phyloP scores from a whole-genome alignment of 202 grass and related monocot species.

The Saccharum hybrid region DNA sequence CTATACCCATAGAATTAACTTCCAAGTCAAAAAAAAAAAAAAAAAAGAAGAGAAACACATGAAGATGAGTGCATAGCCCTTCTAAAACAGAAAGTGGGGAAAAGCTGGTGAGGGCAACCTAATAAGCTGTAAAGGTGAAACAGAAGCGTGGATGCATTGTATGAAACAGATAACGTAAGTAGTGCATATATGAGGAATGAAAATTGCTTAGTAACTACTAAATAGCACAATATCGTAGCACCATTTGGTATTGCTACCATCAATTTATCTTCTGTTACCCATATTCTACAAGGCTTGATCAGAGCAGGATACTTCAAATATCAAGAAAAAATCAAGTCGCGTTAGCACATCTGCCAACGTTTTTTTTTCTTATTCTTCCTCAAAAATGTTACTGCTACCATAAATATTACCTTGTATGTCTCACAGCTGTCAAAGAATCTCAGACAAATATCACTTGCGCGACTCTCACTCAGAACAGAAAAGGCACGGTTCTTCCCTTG shows the following conservation, averaged over 20 bases:
- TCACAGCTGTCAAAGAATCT: slow-evolving; percentile 85
- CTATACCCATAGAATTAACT: not conserved
- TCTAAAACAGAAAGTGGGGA: slow-evolving; percentile 48
- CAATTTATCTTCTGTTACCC: slow-evolving; percentile 9
- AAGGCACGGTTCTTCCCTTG: slow-evolving; percentile 76
- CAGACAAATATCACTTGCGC: slow-evolving; percentile 92
- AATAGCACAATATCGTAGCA: slow-evolving; percentile 5
- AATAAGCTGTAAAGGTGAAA: not conserved
- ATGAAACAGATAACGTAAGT: not conserved
- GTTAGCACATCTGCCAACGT: not conserved
- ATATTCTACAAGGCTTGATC: not conserved
- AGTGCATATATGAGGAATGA: not conserved
- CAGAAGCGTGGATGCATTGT: not conserved
- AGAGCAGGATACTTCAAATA: not conserved
- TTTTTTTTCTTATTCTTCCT: slow-evolving; percentile 16
- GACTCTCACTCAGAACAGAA: slow-evolving; percentile 91
- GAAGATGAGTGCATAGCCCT: no score
- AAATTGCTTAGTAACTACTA: slow-evolving; percentile 7
- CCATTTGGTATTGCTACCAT: not conserved
- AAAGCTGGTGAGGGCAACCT: not conserved
- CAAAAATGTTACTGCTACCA: slow-evolving; percentile 22
- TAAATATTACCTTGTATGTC: slow-evolving; percentile 81
- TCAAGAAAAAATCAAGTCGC: not conserved
- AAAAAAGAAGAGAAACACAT: not conserved
- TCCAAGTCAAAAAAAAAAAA: not conserved